Percentiles rank a stretch among this genome's conserved stretches.
Evolutionary conservation across 495 filamentous ascomycete species (phyloP).

Genomic region (Aspergillus mulundensis): DNA sequence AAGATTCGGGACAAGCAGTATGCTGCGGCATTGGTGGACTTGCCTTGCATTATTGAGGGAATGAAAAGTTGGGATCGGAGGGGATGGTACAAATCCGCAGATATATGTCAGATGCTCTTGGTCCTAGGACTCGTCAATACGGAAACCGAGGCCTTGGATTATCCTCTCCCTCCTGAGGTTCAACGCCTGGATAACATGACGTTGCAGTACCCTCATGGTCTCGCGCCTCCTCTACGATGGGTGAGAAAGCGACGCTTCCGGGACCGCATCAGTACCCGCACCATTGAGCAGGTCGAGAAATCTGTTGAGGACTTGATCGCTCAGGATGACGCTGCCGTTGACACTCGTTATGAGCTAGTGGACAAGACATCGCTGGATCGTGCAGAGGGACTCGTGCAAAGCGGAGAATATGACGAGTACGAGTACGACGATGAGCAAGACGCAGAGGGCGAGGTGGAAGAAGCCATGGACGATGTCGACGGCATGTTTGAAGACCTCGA

Average conservation of each 20-base stretch:
- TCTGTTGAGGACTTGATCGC: conserved; percentile 73
- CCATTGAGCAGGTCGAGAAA: conserved; percentile 84
- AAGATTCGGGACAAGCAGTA: conserved; percentile 67
- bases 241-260: conserved; percentile 82
- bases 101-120: conserved; percentile 93
- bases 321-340: conserved; percentile 58
- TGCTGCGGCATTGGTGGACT: conserved; percentile 77
- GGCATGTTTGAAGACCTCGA: conserved; percentile 55
- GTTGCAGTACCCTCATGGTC: conserved; percentile 82
- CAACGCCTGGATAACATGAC: conserved; percentile 53
- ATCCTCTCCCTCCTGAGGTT: conserved; percentile 62
- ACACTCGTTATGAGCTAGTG: conserved; percentile 57
- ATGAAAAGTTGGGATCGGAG: conserved; percentile 97
- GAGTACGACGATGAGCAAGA: conserved; percentile 54
- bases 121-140: conserved; percentile 65
- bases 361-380: conserved; percentile 55
- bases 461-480: conserved; percentile 36
- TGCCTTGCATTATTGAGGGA: conserved; percentile 87
- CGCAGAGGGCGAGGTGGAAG: conserved; percentile 50
- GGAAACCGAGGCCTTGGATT: conserved; percentile 68
- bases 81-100: conserved; percentile 86
- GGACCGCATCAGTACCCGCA: conserved; percentile 67
- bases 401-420: conserved; percentile 43
- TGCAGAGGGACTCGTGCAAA: conserved; percentile 41
- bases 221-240: conserved; percentile 87